These are phyloP conservation scores for Lipomyces mesembrius DNA, from an alignment of 805 yeast species.

Conservation along the genomic window DNA sequence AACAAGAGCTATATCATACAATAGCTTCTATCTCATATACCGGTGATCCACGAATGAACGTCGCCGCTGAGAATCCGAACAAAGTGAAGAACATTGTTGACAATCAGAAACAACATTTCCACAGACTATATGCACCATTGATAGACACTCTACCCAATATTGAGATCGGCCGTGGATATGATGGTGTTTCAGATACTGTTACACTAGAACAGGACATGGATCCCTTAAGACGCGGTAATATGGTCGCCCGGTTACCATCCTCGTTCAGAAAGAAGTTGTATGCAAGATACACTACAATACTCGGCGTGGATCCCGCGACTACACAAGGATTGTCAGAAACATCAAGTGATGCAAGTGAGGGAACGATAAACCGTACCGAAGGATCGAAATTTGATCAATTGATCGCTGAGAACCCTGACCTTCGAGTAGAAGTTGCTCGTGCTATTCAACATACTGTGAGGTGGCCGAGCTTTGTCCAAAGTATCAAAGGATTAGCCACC, in stretches of 20 bases:
- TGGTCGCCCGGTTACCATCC: constrained; percentile 55
- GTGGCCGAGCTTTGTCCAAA: constrained; percentile 74
- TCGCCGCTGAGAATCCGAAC: constrained; percentile 85
- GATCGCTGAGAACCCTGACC: constrained; percentile 52
- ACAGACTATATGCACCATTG: constrained; percentile 73
- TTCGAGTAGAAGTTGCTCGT: constrained; percentile 47
- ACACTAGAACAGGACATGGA: constrained; percentile 47
- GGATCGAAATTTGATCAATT: constrained; percentile 48
- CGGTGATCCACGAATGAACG: constrained; percentile 85
- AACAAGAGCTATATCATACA: constrained; percentile 69
- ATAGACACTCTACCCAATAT: constrained; percentile 51
- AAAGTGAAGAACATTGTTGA: constrained; percentile 84
- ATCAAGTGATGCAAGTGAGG: constrained; percentile 2
- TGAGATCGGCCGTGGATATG: constrained; percentile 20
- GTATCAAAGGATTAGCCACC: constrained; percentile 80
- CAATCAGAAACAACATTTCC: constrained; percentile 73
- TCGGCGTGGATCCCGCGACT: constrained; percentile 20
- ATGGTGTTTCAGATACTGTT: constrained; percentile 24
- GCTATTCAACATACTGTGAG: constrained; percentile 62
- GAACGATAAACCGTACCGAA: neutral
- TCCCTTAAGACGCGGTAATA: constrained; percentile 49
- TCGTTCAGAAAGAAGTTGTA: constrained; percentile 54
- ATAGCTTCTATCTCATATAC: constrained; percentile 81
- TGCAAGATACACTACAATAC: constrained; percentile 24
- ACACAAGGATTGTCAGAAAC: neutral